Evolutionary conservation across 202 grass and related monocot genomes (phyloP).

Genomic region (Dendrocalamus latiflorus): DNA sequence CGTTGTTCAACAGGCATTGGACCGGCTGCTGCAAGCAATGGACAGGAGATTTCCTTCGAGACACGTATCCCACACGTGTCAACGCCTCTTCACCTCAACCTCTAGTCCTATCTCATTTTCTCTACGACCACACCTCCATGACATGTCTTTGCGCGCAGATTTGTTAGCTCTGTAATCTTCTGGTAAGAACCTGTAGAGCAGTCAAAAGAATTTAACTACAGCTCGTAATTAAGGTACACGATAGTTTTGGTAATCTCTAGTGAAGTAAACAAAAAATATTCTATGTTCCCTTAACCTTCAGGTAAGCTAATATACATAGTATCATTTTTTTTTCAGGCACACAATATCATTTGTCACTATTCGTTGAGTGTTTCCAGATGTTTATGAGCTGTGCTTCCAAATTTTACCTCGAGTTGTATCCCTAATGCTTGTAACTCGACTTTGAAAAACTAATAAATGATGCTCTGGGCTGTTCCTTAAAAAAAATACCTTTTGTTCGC

Average conservation of each 20-base stretch:
- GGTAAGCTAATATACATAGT: background rate
- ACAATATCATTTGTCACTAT: too few species aligned
- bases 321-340: too few species aligned
- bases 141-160: background rate
- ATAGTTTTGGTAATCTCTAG: background rate
- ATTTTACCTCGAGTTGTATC: too few species aligned
- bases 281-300: background rate
- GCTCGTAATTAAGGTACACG: background rate
- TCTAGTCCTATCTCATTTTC: background rate
- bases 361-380: too few species aligned
- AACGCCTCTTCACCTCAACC: background rate
- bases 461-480: too few species aligned
- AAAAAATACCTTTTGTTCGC: too few species aligned
- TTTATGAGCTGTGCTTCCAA: too few species aligned
- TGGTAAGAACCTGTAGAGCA: background rate
- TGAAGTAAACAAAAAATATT: background rate
- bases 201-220: background rate
- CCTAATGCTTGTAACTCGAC: too few species aligned
- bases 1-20: background rate
- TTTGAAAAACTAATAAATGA: too few species aligned
- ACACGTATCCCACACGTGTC: constrained; percentile 45
- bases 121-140: constrained; percentile 3
- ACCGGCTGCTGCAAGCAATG: background rate
- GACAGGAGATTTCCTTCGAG: background rate
- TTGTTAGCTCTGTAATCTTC: background rate